phyloP scores from a whole-genome alignment of 2,329 filamentous ascomycete genomes.

The Colletotrichum eremochloae region DNA sequence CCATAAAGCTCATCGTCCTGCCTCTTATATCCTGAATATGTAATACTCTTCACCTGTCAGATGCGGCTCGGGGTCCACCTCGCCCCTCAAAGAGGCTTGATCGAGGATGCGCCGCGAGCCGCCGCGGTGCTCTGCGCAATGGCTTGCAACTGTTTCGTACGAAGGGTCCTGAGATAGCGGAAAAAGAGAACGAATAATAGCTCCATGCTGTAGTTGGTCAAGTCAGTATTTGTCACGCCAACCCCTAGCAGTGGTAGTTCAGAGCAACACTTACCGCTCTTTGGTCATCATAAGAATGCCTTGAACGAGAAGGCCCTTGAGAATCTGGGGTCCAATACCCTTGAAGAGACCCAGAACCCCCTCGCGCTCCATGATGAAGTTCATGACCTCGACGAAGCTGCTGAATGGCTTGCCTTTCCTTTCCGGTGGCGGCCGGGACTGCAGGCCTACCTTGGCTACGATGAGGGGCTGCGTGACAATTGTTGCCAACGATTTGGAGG shows the following conservation, averaged over 20 bases:
- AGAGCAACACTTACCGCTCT: constrained; percentile 75
- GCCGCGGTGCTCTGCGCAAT: constrained; percentile 73
- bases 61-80: background rate
- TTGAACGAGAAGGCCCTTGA: constrained; percentile 94
- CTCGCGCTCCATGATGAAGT: constrained; percentile 91
- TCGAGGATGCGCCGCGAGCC: constrained; percentile 15
- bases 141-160: constrained; percentile 77
- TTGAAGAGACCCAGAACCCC: constrained; percentile 91
- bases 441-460: constrained; percentile 95
- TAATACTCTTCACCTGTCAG: background rate
- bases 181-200: constrained; percentile 88
- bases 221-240: constrained; percentile 11
- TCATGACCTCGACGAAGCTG: constrained; percentile 94
- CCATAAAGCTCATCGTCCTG: background rate
- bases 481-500: constrained; percentile 93
- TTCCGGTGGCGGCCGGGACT: constrained; percentile 89
- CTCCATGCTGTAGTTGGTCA: constrained; percentile 79
- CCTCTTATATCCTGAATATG: background rate
- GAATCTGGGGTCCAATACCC: constrained; percentile 92
- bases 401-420: constrained; percentile 93
- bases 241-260: background rate
- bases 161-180: constrained; percentile 81
- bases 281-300: constrained; percentile 99
- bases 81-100: constrained; percentile 20
- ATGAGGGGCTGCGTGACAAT: constrained; percentile 95